Evolutionary conservation across 108 stramenopile genomes (phyloP).

Genomic region (Stephanodiscus minutulus): DNA sequence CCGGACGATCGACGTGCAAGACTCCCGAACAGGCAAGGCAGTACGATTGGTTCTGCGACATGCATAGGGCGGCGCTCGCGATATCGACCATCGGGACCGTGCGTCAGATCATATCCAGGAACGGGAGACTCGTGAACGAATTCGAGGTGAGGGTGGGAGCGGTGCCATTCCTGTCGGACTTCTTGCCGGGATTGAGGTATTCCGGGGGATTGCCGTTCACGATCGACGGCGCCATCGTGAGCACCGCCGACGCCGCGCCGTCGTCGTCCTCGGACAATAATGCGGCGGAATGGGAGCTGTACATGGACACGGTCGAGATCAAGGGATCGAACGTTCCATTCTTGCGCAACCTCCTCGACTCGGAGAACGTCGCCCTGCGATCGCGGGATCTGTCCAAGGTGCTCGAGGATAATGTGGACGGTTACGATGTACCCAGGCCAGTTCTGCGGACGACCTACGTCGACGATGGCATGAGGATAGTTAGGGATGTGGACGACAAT

Average conservation of each 20-base stretch:
- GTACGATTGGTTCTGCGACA: conserved; percentile 90
- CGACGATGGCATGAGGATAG: conserved; percentile 62
- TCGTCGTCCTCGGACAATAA: conserved; percentile 14
- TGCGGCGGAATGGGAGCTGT: conserved; percentile 53
- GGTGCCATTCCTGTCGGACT: conserved; percentile 73
- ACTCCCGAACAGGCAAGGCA: conserved; percentile 64
- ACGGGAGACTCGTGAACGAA: conserved; percentile 65
- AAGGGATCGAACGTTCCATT: conserved; percentile 80
- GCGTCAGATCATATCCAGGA: conserved; percentile 66
- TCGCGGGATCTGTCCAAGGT: conserved; percentile 62
- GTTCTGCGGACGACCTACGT: conserved; percentile 70
- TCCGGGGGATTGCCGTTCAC: conserved; percentile 79
- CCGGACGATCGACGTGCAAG: conserved; percentile 78
- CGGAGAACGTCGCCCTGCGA: conserved; percentile 50
- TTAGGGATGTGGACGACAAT: conserved; percentile 81
- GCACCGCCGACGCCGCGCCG: conserved; percentile 65
- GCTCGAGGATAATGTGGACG: conserved; percentile 61
- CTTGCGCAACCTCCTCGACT: conserved; percentile 66
- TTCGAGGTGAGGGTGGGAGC: conserved; percentile 86
- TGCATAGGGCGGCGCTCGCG: conserved; percentile 83
- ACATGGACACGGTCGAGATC: conserved; percentile 84
- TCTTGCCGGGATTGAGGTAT: conserved; percentile 58
- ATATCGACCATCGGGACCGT: conserved; percentile 79
- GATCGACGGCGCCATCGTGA: conserved; percentile 84
- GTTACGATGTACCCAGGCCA: conserved; percentile 67